Evolutionary conservation across 148 eudicot genomes (phyloP).

Genomic region (Rhododendron ovatum): DNA sequence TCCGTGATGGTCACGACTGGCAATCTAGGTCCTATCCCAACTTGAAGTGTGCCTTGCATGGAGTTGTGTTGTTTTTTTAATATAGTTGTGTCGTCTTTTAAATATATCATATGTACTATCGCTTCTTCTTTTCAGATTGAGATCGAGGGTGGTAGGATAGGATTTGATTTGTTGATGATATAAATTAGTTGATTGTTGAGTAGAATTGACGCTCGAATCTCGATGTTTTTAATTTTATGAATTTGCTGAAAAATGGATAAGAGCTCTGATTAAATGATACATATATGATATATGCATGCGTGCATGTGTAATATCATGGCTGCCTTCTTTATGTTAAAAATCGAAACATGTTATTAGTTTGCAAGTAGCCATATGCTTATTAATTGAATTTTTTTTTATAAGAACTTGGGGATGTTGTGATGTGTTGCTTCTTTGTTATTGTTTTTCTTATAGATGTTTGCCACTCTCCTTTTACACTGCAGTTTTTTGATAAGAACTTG

Average conservation of each 20-base stretch:
- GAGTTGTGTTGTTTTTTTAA: not conserved
- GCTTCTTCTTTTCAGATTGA: not conserved
- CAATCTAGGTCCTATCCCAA: not conserved
- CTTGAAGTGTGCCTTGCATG: not conserved
- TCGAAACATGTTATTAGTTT: too few relatives aligned
- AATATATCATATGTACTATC: not conserved
- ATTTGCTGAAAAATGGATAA: not conserved
- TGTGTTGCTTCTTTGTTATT: not conserved
- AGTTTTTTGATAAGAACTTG: not conserved
- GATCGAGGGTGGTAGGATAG: not conserved
- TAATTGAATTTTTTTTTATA: too few relatives aligned
- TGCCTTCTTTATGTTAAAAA: too few relatives aligned
- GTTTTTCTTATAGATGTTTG: not conserved
- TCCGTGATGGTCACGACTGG: too few relatives aligned
- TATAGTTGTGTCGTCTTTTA: not conserved
- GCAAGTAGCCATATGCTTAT: too few relatives aligned
- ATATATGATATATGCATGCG: too few relatives aligned
- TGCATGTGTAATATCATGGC: too few relatives aligned
- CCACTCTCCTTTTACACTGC: not conserved
- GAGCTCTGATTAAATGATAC: not conserved
- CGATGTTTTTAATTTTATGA: not conserved
- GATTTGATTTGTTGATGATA: not conserved
- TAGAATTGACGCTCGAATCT: not conserved
- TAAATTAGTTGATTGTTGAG: not conserved
- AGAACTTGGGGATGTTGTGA: not conserved